Evolutionary conservation across 345 rosid species (phyloP).

Genomic region (Syzygium aromaticum): DNA sequence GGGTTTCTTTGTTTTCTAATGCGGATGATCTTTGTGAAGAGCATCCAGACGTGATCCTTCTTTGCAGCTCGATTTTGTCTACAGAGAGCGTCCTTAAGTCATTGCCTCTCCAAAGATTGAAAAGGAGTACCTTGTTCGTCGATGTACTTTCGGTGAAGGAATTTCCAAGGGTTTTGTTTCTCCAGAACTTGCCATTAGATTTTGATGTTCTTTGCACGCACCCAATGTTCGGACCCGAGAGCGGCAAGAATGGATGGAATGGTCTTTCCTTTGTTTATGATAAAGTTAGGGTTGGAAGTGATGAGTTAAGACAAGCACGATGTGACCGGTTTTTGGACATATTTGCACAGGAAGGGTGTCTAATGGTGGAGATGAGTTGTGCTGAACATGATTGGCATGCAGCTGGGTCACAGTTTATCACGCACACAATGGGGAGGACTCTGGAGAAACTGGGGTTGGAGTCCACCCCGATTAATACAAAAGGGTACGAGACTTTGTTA

Average conservation of each 20-base stretch:
- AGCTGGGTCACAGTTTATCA: slow-evolving; percentile 79
- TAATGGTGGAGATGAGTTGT: slow-evolving; percentile 85
- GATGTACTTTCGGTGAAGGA: slow-evolving; percentile 89
- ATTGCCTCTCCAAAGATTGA: slow-evolving; percentile 63
- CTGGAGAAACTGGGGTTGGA: slow-evolving; percentile 56
- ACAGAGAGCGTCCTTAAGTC: slow-evolving; percentile 63
- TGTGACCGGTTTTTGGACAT: slow-evolving; percentile 52
- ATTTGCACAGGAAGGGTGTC: slow-evolving; percentile 67
- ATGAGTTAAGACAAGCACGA: slow-evolving; percentile 34
- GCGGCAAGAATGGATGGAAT: slow-evolving; percentile 73
- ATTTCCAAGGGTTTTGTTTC: slow-evolving; percentile 54
- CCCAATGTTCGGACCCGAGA: slow-evolving; percentile 89
- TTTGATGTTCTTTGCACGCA: slow-evolving; percentile 75
- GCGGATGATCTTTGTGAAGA: slow-evolving; percentile 72
- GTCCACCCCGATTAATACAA: slow-evolving; percentile 58
- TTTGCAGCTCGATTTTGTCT: slow-evolving; percentile 71
- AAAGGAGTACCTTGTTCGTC: slow-evolving; percentile 75
- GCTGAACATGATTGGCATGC: slow-evolving; percentile 80
- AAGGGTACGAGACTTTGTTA: slow-evolving; percentile 68
- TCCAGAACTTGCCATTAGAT: slow-evolving; percentile 39
- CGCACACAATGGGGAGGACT: slow-evolving; percentile 71
- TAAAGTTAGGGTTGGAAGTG: slow-evolving; percentile 54
- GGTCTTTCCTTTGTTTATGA: slow-evolving; percentile 64
- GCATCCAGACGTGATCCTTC: slow-evolving; percentile 72
- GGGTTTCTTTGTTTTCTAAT: slow-evolving; percentile 47